A percentile compares a stretch with the other conserved stretches of the same genome.
These are phyloP conservation scores for Serendipita indica DNA, from an alignment of 768 basidiomycete species.

Conservation along the genomic window DNA sequence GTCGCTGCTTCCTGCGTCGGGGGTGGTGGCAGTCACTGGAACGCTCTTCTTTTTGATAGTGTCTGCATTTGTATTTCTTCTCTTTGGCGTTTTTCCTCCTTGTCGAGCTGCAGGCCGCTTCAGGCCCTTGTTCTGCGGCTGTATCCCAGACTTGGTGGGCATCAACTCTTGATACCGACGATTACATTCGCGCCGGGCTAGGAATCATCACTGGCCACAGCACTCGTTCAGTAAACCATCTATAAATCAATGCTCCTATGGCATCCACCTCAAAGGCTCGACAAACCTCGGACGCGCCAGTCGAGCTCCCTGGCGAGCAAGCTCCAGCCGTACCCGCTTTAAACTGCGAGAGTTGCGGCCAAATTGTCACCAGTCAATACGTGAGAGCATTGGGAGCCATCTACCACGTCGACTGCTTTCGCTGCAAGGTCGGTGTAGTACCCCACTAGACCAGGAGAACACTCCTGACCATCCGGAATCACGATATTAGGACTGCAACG, in stretches of 20 bases:
- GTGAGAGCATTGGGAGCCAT: constrained; percentile 88
- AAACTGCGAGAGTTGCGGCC: not conserved
- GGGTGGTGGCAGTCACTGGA: constrained; percentile 21
- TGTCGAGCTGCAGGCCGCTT: constrained; percentile 38
- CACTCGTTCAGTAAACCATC: not conserved
- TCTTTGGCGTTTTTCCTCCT: constrained; percentile 22
- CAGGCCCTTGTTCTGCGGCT: not conserved
- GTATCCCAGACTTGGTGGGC: no score
- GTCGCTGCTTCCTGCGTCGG: constrained; percentile 14
- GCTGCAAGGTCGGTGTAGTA: constrained; percentile 67
- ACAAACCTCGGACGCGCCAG: not conserved
- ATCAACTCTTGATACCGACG: not conserved
- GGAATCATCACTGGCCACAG: no score
- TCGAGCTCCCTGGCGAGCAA: not conserved
- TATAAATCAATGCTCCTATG: constrained; percentile 5
- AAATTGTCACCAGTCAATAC: constrained; percentile 71
- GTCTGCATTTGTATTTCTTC: constrained; percentile 40
- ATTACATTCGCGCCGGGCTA: not conserved
- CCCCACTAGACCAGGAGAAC: no score
- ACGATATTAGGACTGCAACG: constrained; percentile 69
- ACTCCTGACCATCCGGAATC: no score
- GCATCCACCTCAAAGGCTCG: not conserved
- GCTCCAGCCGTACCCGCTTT: not conserved
- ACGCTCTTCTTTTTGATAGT: constrained; percentile 39
- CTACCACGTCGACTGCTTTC: constrained; percentile 93